phyloP scores from a whole-genome alignment of 1,139 yeast genomes.

The Sugiyamaella grinbergsii region DNA sequence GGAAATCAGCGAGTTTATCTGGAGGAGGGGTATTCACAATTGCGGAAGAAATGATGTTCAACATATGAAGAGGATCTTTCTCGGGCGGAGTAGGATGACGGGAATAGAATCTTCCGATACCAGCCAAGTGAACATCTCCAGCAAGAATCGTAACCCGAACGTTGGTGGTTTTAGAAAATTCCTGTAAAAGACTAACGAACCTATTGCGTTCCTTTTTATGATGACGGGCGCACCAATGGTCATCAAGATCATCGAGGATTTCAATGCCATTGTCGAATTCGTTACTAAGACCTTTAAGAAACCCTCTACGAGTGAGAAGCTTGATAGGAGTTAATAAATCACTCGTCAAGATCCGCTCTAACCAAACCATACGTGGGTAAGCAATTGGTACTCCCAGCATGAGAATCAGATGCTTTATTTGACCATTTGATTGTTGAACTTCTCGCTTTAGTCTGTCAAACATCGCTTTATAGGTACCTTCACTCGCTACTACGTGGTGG shows the following conservation, averaged over 20 bases:
- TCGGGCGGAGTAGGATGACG: conserved; percentile 57
- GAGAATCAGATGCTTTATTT: conserved; percentile 72
- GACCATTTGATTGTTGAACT: conserved; percentile 50
- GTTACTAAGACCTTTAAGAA: conserved; percentile 64
- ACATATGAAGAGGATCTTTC: conserved; percentile 71
- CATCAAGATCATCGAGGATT: conserved; percentile 87
- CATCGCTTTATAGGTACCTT: conserved; percentile 58
- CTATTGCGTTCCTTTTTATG: conserved; percentile 79
- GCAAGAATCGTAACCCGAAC: conserved; percentile 80
- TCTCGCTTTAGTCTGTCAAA: conserved; percentile 64
- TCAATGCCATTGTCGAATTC: conserved; percentile 92
- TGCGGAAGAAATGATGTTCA: conserved; percentile 86
- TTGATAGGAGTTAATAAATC: conserved; percentile 64
- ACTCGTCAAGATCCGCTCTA: conserved; percentile 67
- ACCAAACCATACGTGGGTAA: conserved; percentile 90
- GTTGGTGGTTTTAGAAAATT: conserved; percentile 62
- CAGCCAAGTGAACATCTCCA: conserved; percentile 92
- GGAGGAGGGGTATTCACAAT: conserved; percentile 94
- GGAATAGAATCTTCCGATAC: conserved; percentile 75
- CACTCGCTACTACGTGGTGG: conserved; percentile 57
- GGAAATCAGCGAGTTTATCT: conserved; percentile 70
- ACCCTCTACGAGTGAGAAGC: conserved; percentile 66
- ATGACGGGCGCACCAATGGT: conserved; percentile 91
- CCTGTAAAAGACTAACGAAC: conserved; percentile 57
- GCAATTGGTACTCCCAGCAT: conserved; percentile 94